Evolutionary conservation across 306 rosid genomes (phyloP), one percentile per base, ranked within the genome.

Genomic region (barrel medic (Medicago truncatula)): DNA sequence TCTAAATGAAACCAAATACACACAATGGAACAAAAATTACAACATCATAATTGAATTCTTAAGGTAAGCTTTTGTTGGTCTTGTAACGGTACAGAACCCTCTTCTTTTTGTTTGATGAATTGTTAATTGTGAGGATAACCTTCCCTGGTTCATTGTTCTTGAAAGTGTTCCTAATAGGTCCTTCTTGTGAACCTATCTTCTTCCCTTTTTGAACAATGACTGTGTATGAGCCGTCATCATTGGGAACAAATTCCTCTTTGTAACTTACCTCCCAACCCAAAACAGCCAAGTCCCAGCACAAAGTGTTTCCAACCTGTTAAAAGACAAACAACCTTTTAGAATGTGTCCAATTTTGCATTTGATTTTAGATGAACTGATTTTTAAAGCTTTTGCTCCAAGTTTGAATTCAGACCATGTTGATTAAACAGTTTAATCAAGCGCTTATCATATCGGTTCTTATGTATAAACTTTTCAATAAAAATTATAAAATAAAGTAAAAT

Each of bases 241-340:
- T 66, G 0, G 90, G 90, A 58, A 73, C 72, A 74, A 87, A 87
- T 63, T 87, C 90, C 75, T 84, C 90, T 75, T 76, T 87, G 85
- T 87, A 87, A 71, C 76, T 87, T 23, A 87, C 85, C 18, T 87
- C 90, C 90, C 90, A 87, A 16, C 88, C 90, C 73, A 84, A 39
- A 46, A 84, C 85, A 23, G 69, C 53, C 75, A 87, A 43, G 58
- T 87, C 90, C 90, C 90, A 87, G 49, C 86, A 50, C 61, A 84
- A 23, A 1, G 59, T 76, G 72, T 43, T 77, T 56, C 90, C 88
- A 70, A 78, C 85, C 90, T 83, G 74, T 72, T 47, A 2, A 80
- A 40, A 80, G 39, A 3, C 34, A 80, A 53, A 59, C 71, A 39
- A 47, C 34, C 18, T 14, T 49, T 78, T 60, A 73, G 78, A 46